Percentiles rank a stretch among this genome's conserved stretches.
Conservation (phyloP, 2,329 filamentous ascomycete species). For the Boeremia exigua region DNA sequence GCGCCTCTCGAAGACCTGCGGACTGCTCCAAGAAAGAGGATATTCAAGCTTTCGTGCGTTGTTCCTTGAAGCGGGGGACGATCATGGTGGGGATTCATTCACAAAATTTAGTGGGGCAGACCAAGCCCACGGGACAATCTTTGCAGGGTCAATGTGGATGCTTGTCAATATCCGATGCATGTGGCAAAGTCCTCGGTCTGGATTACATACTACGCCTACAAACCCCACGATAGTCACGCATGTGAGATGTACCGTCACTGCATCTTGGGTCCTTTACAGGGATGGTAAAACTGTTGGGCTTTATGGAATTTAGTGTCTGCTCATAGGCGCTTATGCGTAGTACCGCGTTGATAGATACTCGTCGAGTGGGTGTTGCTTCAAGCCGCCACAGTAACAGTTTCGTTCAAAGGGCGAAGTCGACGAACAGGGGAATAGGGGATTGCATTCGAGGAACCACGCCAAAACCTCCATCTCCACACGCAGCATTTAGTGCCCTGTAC, state of each 20-base stretch:
- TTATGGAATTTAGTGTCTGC: not conserved
- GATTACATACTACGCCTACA: not conserved
- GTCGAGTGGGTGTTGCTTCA: not conserved
- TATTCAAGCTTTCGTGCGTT: not conserved
- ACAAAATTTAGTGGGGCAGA: constrained; percentile 9
- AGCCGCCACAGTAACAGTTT: constrained; percentile 22
- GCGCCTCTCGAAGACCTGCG: not conserved
- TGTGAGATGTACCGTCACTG: not conserved
- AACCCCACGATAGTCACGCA: not conserved
- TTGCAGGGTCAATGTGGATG: constrained; percentile 2
- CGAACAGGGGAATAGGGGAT: constrained; percentile 44
- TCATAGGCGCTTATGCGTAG: not conserved
- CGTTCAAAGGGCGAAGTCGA: constrained; percentile 37
- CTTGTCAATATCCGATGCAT: not conserved
- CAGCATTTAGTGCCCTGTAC: constrained; percentile 28
- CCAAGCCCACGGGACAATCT: constrained; percentile 3
- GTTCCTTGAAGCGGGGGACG: constrained; percentile 2
- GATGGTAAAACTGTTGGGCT: not conserved
- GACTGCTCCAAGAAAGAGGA: not conserved
- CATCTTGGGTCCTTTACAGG: not conserved
- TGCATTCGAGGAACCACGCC: constrained; percentile 41
- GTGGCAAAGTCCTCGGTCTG: too few relatives aligned
- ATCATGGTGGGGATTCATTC: constrained; percentile 4
- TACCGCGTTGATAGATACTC: not conserved
- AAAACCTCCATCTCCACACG: constrained; percentile 29